Evolutionary conservation across 768 basidiomycete genomes (phyloP).

Genomic region (Pisolithus marmoratus): DNA sequence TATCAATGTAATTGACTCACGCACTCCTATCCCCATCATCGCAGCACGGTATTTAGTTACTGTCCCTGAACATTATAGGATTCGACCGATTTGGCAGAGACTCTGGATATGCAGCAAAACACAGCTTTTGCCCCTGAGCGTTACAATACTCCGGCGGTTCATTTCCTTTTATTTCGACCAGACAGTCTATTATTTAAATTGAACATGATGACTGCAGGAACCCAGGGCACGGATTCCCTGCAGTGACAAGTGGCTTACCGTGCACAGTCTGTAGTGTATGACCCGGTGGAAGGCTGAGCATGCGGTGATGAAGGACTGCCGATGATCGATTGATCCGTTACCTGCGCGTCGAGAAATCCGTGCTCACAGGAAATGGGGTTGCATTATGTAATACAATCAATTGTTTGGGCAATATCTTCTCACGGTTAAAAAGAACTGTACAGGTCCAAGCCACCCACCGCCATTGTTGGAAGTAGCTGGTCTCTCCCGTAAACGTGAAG

Average conservation of each 20-base stretch:
- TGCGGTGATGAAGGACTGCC: not conserved
- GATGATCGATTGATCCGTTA: not conserved
- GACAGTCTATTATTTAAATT: too few species aligned
- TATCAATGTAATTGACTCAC: not conserved
- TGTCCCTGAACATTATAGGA: not conserved
- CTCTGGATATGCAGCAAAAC: too few species aligned
- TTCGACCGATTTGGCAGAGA: too few species aligned
- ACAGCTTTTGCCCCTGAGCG: too few species aligned
- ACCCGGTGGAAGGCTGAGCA: not conserved
- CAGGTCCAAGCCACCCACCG: slow-evolving; percentile 46
- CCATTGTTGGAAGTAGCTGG: slow-evolving; percentile 28
- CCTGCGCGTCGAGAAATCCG: not conserved
- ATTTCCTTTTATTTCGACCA: too few species aligned
- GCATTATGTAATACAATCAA: too few species aligned
- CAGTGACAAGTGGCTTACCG: not conserved
- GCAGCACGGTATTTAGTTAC: not conserved
- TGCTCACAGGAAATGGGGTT: too few species aligned
- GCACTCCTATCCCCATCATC: not conserved
- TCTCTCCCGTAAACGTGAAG: slow-evolving; percentile 13
- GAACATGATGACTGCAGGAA: not conserved
- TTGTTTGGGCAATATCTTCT: not conserved
- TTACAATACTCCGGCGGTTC: too few species aligned
- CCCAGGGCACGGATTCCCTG: not conserved
- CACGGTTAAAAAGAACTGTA: slow-evolving; percentile 41
- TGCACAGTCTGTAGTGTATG: not conserved